These are phyloP conservation scores for Arabidopsis arenosa DNA, from an alignment of 345 rosid species.

Conservation along the genomic window DNA sequence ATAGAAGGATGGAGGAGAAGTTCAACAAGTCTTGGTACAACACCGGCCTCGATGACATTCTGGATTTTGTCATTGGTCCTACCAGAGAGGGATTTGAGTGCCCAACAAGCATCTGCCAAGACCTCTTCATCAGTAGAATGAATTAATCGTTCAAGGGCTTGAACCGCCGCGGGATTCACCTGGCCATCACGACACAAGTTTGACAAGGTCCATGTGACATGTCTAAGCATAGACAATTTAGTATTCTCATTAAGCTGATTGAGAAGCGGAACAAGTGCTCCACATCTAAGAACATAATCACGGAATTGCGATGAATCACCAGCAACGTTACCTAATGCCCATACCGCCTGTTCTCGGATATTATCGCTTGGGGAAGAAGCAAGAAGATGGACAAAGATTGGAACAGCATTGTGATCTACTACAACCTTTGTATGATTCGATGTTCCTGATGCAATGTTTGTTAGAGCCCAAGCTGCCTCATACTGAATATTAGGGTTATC, in stretches of 20 bases:
- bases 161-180: no score
- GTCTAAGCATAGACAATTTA: background rate
- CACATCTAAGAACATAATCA: constrained; percentile 57
- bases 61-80: background rate
- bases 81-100: background rate
- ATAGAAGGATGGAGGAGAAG: background rate
- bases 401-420: constrained; percentile 67
- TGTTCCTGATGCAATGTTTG: constrained; percentile 64
- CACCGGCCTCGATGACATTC: background rate
- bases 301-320: constrained; percentile 67
- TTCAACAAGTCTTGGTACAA: background rate
- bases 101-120: background rate
- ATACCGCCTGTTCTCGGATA: constrained; percentile 70
- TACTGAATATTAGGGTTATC: background rate
- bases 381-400: constrained; percentile 64
- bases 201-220: background rate
- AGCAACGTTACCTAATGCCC: constrained; percentile 75
- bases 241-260: background rate
- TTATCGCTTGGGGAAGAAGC: constrained; percentile 62
- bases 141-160: background rate
- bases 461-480: background rate
- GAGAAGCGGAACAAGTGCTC: constrained; percentile 41
- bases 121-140: background rate
- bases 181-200: background rate
- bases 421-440: constrained; percentile 68